These are phyloP conservation scores for Chytriomyces hyalinus DNA, from an alignment of 192 early-diverging fungal genomes.

Conservation along the genomic window DNA sequence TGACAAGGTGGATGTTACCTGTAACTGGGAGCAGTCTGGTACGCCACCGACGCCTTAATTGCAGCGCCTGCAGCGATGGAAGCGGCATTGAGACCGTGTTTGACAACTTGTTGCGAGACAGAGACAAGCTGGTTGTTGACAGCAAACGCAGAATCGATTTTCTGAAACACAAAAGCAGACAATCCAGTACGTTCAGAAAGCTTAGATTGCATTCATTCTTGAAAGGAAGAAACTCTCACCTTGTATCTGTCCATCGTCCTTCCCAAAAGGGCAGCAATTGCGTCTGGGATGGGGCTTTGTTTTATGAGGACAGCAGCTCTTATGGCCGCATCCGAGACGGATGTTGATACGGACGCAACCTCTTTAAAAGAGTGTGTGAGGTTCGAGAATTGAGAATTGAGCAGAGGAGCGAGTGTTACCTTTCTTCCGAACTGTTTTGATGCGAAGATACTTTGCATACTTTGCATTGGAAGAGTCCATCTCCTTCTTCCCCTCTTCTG, in stretches of 20 bases:
- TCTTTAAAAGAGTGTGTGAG: too few relatives aligned
- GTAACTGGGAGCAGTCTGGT: slow-evolving; percentile 44
- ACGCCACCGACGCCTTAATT: slow-evolving; percentile 47
- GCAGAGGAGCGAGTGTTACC: background rate
- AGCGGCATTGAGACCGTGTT: slow-evolving; percentile 34
- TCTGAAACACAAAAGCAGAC: background rate
- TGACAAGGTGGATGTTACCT: too few relatives aligned
- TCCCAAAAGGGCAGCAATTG: slow-evolving; percentile 29
- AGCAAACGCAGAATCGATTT: slow-evolving; percentile 47
- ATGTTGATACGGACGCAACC: slow-evolving; percentile 1
- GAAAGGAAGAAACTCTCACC: too few relatives aligned
- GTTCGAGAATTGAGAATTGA: too few relatives aligned
- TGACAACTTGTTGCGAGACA: slow-evolving; percentile 41
- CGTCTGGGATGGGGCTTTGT: slow-evolving; percentile 49
- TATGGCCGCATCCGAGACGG: slow-evolving; percentile 36
- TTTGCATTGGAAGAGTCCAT: background rate
- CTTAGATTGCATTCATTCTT: too few relatives aligned
- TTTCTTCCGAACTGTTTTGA: background rate
- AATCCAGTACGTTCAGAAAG: too few relatives aligned
- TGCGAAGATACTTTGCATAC: background rate
- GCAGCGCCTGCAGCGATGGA: slow-evolving; percentile 47
- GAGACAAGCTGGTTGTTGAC: slow-evolving; percentile 40
- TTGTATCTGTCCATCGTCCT: slow-evolving; percentile 38
- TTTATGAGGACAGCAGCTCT: slow-evolving; percentile 47
- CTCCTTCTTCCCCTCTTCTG: background rate